phyloP scores from a whole-genome alignment of 768 basidiomycete species.

The Termitomyces sp. region DNA sequence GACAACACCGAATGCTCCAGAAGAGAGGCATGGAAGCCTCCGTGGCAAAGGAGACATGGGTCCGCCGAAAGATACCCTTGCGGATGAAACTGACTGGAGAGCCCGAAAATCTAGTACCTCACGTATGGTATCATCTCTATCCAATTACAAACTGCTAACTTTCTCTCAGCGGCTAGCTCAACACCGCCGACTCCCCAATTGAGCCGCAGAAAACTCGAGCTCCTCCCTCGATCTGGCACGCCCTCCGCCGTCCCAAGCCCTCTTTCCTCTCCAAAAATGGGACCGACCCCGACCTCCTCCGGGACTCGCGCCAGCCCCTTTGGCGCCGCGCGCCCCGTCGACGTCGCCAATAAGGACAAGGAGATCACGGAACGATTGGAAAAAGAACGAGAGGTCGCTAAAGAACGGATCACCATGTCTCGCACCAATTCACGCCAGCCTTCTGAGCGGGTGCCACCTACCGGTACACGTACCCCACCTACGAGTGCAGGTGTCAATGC shows the following conservation, averaged over 20 bases:
- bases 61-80: constrained; percentile 40
- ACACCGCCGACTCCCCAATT: constrained; percentile 83
- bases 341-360: constrained; percentile 73
- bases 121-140: constrained; percentile 41
- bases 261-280: constrained; percentile 74
- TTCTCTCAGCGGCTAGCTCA: constrained; percentile 56
- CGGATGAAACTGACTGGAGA: constrained; percentile 76
- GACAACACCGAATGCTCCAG: constrained; percentile 40
- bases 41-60: constrained; percentile 53
- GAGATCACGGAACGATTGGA: constrained; percentile 71
- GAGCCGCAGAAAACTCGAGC: constrained; percentile 76
- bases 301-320: constrained; percentile 70
- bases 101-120: constrained; percentile 52
- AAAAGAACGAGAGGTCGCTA: constrained; percentile 56
- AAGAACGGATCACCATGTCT: constrained; percentile 51
- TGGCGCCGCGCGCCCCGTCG: constrained; percentile 85
- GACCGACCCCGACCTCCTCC: constrained; percentile 35
- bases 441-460: constrained; percentile 38
- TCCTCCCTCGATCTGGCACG: constrained; percentile 74
- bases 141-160: not conserved
- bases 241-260: constrained; percentile 71
- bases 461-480: constrained; percentile 29
- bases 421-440: constrained; percentile 49
- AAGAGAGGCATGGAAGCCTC: constrained; percentile 42
- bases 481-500: constrained; percentile 20